These are phyloP conservation scores for Alternaria viburni DNA, from an alignment of 2,329 filamentous ascomycete species.

Conservation along the genomic window DNA sequence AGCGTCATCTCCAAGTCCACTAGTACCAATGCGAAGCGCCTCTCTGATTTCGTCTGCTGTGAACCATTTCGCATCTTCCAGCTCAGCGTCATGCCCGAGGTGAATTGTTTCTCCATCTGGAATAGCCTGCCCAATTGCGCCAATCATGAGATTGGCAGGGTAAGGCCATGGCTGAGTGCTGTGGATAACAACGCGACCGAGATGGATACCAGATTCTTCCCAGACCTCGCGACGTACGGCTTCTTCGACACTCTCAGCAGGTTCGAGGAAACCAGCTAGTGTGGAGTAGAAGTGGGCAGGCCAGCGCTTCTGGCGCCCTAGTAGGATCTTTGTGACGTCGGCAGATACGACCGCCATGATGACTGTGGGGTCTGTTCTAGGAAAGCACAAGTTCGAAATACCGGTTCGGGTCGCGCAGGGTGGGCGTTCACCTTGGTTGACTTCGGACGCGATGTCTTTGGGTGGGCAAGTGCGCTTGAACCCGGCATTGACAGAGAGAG, in stretches of 20 bases:
- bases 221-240: conserved; percentile 59
- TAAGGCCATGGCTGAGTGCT: conserved; percentile 62
- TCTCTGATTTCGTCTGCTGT: conserved; percentile 78
- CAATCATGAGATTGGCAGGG: conserved; percentile 61
- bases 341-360: conserved; percentile 91
- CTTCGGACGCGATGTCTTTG: conserved; percentile 64
- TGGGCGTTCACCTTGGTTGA: conserved; percentile 59
- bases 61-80: conserved; percentile 92
- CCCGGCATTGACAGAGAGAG: conserved; percentile 77
- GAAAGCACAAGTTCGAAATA: conserved; percentile 90
- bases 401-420: conserved; percentile 83
- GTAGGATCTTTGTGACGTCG: conserved; percentile 77
- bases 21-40: conserved; percentile 72
- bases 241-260: conserved; percentile 59
- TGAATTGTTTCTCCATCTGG: conserved; percentile 81
- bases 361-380: conserved; percentile 90
- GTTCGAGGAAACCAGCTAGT: conserved; percentile 65
- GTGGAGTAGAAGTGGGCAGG: conserved; percentile 87
- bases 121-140: conserved; percentile 82
- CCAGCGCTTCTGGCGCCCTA: conserved; percentile 85
- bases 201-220: conserved; percentile 57
- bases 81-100: conserved; percentile 86
- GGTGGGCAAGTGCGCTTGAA: conserved; percentile 82
- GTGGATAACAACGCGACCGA: conserved; percentile 59
- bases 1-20: conserved; percentile 68